Evolutionary conservation across 2,329 filamentous ascomycete genomes (phyloP).

Genomic region (Xylaria sp.): DNA sequence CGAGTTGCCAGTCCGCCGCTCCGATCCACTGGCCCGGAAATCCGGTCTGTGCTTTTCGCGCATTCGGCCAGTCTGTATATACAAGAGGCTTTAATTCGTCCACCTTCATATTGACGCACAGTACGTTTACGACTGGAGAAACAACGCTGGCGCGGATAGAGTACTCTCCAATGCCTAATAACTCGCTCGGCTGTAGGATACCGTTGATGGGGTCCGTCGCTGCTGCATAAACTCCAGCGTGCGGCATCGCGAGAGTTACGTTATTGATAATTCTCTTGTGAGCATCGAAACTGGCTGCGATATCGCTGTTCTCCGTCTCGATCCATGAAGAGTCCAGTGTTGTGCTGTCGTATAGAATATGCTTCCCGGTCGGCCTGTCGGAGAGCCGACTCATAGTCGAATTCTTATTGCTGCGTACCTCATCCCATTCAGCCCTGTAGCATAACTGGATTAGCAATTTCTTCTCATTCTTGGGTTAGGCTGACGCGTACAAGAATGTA

Average conservation of each 20-base stretch:
- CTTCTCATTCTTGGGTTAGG: background rate
- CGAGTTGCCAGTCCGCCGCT: conserved; percentile 52
- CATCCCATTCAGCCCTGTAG: conserved; percentile 61
- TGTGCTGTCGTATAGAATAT: conserved; percentile 76
- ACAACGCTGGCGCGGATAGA: conserved; percentile 74
- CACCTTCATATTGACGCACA: conserved; percentile 74
- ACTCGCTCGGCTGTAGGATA: conserved; percentile 75
- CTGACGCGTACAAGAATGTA: conserved; percentile 60
- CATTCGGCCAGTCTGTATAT: conserved; percentile 69
- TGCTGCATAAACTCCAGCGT: conserved; percentile 73
- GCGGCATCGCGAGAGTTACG: conserved; percentile 80
- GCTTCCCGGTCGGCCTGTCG: conserved; percentile 68
- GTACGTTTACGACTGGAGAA: conserved; percentile 75
- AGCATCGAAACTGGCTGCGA: conserved; percentile 60
- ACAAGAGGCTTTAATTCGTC: conserved; percentile 72
- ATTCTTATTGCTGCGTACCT: conserved; percentile 57
- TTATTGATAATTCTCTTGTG: conserved; percentile 75
- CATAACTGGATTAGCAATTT: conserved; percentile 45
- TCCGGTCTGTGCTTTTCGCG: conserved; percentile 50
- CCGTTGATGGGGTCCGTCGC: conserved; percentile 69
- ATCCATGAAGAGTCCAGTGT: conserved; percentile 78
- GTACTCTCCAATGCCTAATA: conserved; percentile 76
- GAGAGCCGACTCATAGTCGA: conserved; percentile 54
- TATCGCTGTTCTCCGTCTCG: conserved; percentile 63
- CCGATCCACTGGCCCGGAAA: conserved; percentile 51